phyloP scores from a whole-genome alignment of 2,329 filamentous ascomycete species.

The Pestalotiopsis fici region DNA sequence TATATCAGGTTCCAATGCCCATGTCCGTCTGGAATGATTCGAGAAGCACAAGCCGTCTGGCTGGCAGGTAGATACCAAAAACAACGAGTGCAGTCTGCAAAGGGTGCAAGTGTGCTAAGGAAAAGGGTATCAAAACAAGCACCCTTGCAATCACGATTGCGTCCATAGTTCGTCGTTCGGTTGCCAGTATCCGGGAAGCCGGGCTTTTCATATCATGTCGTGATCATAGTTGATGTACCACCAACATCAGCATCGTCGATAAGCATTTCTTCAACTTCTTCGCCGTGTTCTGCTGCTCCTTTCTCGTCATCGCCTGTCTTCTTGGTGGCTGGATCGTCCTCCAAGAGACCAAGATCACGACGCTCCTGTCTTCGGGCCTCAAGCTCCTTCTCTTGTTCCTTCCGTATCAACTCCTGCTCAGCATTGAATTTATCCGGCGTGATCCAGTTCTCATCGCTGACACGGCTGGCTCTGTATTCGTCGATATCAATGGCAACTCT shows the following conservation, averaged over 20 bases:
- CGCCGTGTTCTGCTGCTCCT: slow-evolving; percentile 33
- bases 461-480: slow-evolving; percentile 55
- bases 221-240: background rate
- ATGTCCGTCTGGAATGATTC: background rate
- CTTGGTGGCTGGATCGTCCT: slow-evolving; percentile 40
- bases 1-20: no score
- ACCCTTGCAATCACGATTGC: slow-evolving; percentile 16
- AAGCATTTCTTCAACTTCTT: background rate
- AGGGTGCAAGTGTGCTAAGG: slow-evolving; percentile 13
- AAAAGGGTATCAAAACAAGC: slow-evolving; percentile 28
- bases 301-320: slow-evolving; percentile 44
- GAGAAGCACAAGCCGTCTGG: background rate
- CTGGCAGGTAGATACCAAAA: background rate
- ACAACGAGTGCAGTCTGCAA: background rate
- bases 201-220: background rate
- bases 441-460: slow-evolving; percentile 46
- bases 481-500: slow-evolving; percentile 59
- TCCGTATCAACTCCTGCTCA: slow-evolving; percentile 45
- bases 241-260: slow-evolving; percentile 1
- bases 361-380: slow-evolving; percentile 44
- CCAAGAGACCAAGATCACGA: slow-evolving; percentile 29
- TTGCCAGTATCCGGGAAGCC: background rate
- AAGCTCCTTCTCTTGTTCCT: slow-evolving; percentile 45
- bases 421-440: slow-evolving; percentile 57
- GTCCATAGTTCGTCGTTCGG: background rate